Conservation (phyloP, 495 filamentous ascomycete species). For the Neurospora sp. region DNA sequence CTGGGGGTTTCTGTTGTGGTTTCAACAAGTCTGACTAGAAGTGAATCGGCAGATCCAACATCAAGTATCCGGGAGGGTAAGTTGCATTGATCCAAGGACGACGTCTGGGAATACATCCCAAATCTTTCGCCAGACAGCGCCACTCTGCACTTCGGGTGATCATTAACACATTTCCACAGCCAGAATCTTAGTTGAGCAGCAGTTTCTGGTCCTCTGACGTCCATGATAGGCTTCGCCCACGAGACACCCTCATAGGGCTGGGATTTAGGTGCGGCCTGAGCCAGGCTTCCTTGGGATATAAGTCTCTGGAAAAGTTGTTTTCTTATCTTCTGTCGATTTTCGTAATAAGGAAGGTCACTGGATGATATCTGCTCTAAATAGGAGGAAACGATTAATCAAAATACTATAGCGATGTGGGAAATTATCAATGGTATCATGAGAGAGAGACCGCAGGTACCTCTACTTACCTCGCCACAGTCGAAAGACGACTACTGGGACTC, state of each 20-base stretch:
- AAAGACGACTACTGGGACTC: too few relatives aligned
- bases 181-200: not conserved
- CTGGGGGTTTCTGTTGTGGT: not conserved
- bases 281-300: too few relatives aligned
- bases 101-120: not conserved
- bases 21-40: not conserved
- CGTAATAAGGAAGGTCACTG: too few relatives aligned
- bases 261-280: not conserved
- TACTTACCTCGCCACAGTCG: too few relatives aligned
- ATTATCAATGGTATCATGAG: too few relatives aligned
- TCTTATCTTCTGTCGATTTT: too few relatives aligned
- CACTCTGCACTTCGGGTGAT: not conserved
- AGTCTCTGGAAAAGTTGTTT: too few relatives aligned
- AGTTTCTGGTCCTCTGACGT: not conserved
- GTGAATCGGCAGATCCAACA: not conserved
- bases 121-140: not conserved
- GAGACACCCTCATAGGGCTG: not conserved
- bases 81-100: not conserved
- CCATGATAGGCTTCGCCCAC: not conserved
- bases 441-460: too few relatives aligned
- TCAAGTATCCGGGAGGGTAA: not conserved
- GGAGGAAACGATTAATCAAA: too few relatives aligned
- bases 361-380: too few relatives aligned
- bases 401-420: too few relatives aligned
- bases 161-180: not conserved